Conservation (phyloP, 192 early-diverging fungal species). For the Entrophospora sp. region DNA sequence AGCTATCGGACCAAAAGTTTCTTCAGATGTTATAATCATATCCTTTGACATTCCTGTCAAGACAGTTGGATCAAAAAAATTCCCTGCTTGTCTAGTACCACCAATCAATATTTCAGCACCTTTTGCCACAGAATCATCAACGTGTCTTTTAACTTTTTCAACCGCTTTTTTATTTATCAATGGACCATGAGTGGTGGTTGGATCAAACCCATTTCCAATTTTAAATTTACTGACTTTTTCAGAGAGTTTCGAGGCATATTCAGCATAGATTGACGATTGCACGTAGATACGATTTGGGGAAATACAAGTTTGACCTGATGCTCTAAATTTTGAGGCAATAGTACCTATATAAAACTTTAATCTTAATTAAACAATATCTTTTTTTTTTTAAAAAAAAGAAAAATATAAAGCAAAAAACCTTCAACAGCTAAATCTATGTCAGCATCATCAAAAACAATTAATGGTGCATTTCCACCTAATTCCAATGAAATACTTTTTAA, state of each 20-base stretch:
- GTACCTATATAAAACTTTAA: slow-evolving; percentile 30
- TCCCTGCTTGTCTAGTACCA: slow-evolving; percentile 49
- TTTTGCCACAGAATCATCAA: slow-evolving; percentile 60
- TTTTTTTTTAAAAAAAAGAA: background rate
- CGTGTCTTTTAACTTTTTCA: slow-evolving; percentile 57
- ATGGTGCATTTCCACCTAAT: slow-evolving; percentile 80
- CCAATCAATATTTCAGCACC: slow-evolving; percentile 67
- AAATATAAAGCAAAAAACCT: slow-evolving; percentile 24
- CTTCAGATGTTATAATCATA: slow-evolving; percentile 66
- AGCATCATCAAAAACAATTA: slow-evolving; percentile 69
- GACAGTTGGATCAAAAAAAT: slow-evolving; percentile 80
- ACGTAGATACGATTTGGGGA: slow-evolving; percentile 75
- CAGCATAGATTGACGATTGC: slow-evolving; percentile 52
- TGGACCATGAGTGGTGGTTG: slow-evolving; percentile 64
- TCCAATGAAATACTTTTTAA: slow-evolving; percentile 78
- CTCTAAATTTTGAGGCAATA: slow-evolving; percentile 55
- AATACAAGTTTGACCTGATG: slow-evolving; percentile 76
- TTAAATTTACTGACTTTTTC: slow-evolving; percentile 46
- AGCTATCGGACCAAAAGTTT: slow-evolving; percentile 89
- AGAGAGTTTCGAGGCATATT: slow-evolving; percentile 50
- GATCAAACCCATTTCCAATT: slow-evolving; percentile 69
- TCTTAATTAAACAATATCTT: background rate
- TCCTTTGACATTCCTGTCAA: slow-evolving; percentile 56
- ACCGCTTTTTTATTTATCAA: slow-evolving; percentile 65
- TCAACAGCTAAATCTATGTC: slow-evolving; percentile 62